Conservation (phyloP, 2,329 filamentous ascomycete species). For the Penicillium corylophilum region DNA sequence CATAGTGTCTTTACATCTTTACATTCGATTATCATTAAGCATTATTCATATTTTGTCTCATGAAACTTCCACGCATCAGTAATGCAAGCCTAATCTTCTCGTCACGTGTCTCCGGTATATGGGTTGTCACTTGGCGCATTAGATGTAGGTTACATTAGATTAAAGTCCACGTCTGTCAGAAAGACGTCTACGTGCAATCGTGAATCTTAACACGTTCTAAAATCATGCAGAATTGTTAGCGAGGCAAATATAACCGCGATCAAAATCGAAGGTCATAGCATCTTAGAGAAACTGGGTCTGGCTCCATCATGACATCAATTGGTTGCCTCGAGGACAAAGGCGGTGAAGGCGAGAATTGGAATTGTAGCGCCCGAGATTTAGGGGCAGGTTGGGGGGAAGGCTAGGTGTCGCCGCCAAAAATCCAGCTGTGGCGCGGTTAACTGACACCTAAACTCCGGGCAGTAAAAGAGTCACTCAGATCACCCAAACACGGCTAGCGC, state of each 20-base stretch:
- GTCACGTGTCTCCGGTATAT: no score
- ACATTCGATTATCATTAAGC: no score
- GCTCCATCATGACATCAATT: slow-evolving; percentile 27
- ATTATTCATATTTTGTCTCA: no score
- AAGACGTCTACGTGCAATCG: not conserved
- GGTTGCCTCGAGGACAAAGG: slow-evolving; percentile 1
- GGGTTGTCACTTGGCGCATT: not conserved
- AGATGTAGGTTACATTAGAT: not conserved
- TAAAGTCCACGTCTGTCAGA: no score
- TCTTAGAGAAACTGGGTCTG: slow-evolving; percentile 14
- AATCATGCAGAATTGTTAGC: not conserved
- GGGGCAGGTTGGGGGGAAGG: not conserved
- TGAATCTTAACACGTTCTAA: not conserved
- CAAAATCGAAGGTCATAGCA: slow-evolving; percentile 12
- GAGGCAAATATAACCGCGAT: not conserved
- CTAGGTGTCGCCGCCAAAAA: not conserved
- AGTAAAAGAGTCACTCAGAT: not conserved
- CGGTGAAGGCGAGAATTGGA: not conserved
- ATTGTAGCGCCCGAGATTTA: not conserved
- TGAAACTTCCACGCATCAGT: no score
- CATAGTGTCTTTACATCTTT: no score
- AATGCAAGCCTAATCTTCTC: no score
- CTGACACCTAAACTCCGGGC: not conserved
- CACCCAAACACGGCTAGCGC: slow-evolving; percentile 13
- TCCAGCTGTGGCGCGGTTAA: not conserved